Percentiles rank a stretch among this genome's conserved stretches.
These are phyloP conservation scores for Aspergillus sp. DNA, from an alignment of 2,329 filamentous ascomycete genomes.

Conservation along the genomic window DNA sequence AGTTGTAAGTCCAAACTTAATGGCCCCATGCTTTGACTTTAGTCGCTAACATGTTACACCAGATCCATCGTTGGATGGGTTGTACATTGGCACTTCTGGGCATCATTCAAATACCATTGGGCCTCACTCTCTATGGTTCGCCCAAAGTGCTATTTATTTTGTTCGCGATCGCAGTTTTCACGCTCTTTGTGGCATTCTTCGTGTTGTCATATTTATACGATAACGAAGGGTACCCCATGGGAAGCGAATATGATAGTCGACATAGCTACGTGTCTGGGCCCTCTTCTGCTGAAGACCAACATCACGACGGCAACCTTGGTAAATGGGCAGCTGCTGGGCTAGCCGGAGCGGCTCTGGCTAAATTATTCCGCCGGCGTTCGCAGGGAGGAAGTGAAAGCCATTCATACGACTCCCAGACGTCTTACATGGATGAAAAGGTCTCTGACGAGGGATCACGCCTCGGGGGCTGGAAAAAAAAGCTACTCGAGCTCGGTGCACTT, in stretches of 20 bases:
- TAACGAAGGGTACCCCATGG: conserved; percentile 39
- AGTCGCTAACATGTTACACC: conserved; percentile 14
- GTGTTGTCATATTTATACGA: conserved; percentile 64
- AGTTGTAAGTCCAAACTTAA: conserved; percentile 38
- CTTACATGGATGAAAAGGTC: conserved; percentile 59
- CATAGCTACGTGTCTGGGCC: conserved; percentile 49
- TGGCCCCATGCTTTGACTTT: neutral
- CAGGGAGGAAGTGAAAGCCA: conserved; percentile 38
- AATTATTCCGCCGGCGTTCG: conserved; percentile 37
- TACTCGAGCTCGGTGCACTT: conserved; percentile 54
- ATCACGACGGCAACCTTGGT: conserved; percentile 37
- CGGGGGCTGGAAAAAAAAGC: conserved; percentile 53
- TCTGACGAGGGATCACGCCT: conserved; percentile 43
- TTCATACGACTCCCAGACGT: conserved; percentile 43
- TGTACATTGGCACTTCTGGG: conserved; percentile 70
- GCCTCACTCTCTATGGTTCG: conserved; percentile 85
- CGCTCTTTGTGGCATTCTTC: conserved; percentile 69
- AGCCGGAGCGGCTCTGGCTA: conserved; percentile 51
- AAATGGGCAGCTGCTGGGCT: conserved; percentile 48
- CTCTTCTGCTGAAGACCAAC: conserved; percentile 42
- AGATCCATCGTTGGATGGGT: conserved; percentile 85
- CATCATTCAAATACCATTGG: conserved; percentile 78
- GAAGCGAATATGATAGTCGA: conserved; percentile 50
- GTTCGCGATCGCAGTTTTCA: conserved; percentile 68
- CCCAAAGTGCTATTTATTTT: conserved; percentile 78